Evolutionary conservation across 176 grass and related monocot genomes (phyloP).

Genomic region (Aegilops tauschii): DNA sequence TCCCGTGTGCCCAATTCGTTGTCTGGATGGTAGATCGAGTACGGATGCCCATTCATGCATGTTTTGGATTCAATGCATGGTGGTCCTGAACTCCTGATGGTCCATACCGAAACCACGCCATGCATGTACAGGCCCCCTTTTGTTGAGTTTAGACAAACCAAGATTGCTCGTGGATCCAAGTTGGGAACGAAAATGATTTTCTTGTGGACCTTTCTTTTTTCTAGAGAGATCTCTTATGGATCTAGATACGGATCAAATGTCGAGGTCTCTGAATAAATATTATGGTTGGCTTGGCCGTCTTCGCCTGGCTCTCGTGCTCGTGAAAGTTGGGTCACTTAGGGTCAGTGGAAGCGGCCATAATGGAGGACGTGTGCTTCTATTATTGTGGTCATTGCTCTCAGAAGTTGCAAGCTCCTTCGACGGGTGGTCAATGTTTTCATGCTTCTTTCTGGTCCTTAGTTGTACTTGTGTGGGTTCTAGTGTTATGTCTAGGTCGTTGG

Average conservation of each 20-base stretch:
- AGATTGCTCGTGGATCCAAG: conserved; percentile 11
- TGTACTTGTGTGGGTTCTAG: too few species aligned
- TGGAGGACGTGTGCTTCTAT: too few species aligned
- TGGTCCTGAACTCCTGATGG: conserved; percentile 20
- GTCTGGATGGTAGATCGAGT: neutral
- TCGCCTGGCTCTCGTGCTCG: too few species aligned
- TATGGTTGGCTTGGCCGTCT: too few species aligned
- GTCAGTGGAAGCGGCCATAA: too few species aligned
- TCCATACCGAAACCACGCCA: conserved; percentile 22
- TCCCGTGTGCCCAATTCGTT: neutral
- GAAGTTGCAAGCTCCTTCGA: too few species aligned
- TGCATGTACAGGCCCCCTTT: neutral
- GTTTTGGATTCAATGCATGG: conserved; percentile 26
- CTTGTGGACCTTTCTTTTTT: neutral
- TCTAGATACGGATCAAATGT: neutral
- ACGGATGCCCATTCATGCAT: neutral
- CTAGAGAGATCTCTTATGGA: neutral
- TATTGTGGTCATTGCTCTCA: too few species aligned
- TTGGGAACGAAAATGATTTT: neutral
- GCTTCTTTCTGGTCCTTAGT: too few species aligned
- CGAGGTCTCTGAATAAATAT: too few species aligned
- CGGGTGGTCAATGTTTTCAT: too few species aligned
- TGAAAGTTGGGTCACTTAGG: too few species aligned
- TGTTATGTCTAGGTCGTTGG: too few species aligned
- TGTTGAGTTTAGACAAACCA: conserved; percentile 14